A percentile compares a stretch with the other conserved stretches of the same genome.
phyloP scores from a whole-genome alignment of 345 rosid species.

The Populus ilicifolia region DNA sequence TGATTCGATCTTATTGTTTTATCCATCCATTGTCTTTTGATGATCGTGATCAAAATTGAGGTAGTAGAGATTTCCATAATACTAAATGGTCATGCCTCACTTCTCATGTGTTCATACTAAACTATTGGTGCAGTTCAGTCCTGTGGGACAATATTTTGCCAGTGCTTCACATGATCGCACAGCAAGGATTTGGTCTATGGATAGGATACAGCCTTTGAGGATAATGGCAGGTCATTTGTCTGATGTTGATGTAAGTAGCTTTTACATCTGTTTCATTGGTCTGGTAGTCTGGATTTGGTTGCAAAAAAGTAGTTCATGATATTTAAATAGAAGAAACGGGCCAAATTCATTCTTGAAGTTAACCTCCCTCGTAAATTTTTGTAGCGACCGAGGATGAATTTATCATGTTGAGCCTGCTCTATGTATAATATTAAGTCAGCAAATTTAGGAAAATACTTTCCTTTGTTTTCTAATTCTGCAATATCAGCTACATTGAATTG shows the following conservation, averaged over 20 bases:
- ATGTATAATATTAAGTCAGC: neutral
- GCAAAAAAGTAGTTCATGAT: neutral
- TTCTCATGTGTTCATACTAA: constrained; percentile 13
- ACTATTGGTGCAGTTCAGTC: constrained; percentile 78
- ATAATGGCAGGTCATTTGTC: constrained; percentile 98
- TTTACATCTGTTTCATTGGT: neutral
- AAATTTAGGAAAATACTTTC: neutral
- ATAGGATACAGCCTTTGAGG: constrained; percentile 83
- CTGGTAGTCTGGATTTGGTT: neutral
- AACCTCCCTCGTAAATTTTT: neutral
- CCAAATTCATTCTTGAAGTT: neutral
- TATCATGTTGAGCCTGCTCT: neutral
- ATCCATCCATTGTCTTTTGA: neutral
- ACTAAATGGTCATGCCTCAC: constrained; percentile 5
- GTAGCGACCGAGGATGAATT: neutral
- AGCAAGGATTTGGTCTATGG: constrained; percentile 94
- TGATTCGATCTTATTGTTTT: neutral
- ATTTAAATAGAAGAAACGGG: neutral
- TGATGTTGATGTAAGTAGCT: constrained; percentile 82
- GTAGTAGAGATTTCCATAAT: neutral
- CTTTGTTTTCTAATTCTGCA: neutral
- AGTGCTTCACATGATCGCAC: constrained; percentile 96
- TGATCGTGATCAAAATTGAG: neutral
- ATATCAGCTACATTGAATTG: neutral
- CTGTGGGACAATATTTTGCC: constrained; percentile 89